phyloP scores from a whole-genome alignment of 257 asterid genomes.

The Nyctanthes arbortristis region DNA sequence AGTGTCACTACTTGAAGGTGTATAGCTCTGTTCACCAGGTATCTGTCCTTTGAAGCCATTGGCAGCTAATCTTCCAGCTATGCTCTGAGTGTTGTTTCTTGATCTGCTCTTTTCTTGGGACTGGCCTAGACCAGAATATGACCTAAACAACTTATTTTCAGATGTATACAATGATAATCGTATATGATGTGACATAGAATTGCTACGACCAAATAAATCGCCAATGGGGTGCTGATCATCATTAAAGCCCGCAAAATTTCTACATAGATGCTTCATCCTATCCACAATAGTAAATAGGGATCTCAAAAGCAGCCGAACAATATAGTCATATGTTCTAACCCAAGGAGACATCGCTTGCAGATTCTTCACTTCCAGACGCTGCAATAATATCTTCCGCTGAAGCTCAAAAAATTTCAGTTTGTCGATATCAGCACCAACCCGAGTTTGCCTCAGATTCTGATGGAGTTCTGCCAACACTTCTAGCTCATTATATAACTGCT shows the following conservation, averaged over 20 bases:
- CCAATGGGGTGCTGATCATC: constrained; percentile 20
- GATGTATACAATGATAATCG: constrained; percentile 44
- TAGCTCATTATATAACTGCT: constrained; percentile 72
- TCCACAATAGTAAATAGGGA: constrained; percentile 62
- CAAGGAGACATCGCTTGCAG: constrained; percentile 84
- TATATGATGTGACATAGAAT: constrained; percentile 46
- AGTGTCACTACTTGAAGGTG: constrained; percentile 43
- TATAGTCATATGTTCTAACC: constrained; percentile 65
- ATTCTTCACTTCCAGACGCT: constrained; percentile 83
- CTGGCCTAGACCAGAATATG: constrained; percentile 67
- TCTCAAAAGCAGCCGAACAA: constrained; percentile 61
- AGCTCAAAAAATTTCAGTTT: constrained; percentile 64
- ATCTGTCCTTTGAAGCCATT: constrained; percentile 65
- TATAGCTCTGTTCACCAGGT: constrained; percentile 41
- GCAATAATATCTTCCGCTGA: constrained; percentile 84
- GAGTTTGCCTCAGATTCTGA: constrained; percentile 67
- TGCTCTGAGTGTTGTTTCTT: constrained; percentile 35
- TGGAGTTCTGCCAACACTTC: constrained; percentile 80
- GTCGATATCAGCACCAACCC: constrained; percentile 47
- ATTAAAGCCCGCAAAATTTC: constrained; percentile 29
- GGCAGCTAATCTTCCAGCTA: constrained; percentile 37
- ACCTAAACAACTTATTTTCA: constrained; percentile 43
- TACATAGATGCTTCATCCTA: constrained; percentile 55
- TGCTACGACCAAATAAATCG: constrained; percentile 47
- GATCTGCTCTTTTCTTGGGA: constrained; percentile 44